Evolutionary conservation across 371 early-diverging fungal species (phyloP).

Genomic region (Mucor racemosus): DNA sequence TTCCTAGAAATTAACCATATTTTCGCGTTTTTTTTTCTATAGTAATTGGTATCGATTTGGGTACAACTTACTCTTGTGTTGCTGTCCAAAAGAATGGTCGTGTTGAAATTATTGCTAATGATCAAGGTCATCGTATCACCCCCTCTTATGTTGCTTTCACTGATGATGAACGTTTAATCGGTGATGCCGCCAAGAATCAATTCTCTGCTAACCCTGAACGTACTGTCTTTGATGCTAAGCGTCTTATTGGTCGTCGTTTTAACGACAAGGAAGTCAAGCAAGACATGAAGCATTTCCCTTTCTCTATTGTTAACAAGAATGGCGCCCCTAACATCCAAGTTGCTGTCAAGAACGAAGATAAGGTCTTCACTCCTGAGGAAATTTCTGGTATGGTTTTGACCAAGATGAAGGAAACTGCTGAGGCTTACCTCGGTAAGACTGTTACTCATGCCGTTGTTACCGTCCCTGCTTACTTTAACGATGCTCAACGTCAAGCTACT

Average conservation of each 20-base stretch:
- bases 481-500: conserved; percentile 97
- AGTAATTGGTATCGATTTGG: conserved; percentile 83
- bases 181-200: conserved; percentile 89
- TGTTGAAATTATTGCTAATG: conserved; percentile 85
- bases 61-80: conserved; percentile 99
- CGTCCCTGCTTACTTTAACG: conserved; percentile 82
- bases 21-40: conserved; percentile 16
- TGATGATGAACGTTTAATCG: conserved; percentile 84
- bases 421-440: conserved; percentile 81
- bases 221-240: conserved; percentile 95
- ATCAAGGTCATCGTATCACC: conserved; percentile 84
- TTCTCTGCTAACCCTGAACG: conserved; percentile 82
- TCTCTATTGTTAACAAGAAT: conserved; percentile 81
- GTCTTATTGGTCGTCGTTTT: conserved; percentile 90
- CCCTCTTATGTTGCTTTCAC: conserved; percentile 91
- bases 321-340: conserved; percentile 86
- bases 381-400: conserved; percentile 95
- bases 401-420: conserved; percentile 91
- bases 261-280: conserved; percentile 83
- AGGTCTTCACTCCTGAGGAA: conserved; percentile 96
- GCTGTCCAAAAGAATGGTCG: conserved; percentile 91
- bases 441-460: conserved; percentile 88
- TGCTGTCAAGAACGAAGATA: conserved; percentile 86
- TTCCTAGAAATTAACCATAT: neutral
- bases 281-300: conserved; percentile 93